Percentiles rank a stretch among this genome's conserved stretches.
Conservation (phyloP, 208 protist species). For the Trypanosoma scelopori region DNA sequence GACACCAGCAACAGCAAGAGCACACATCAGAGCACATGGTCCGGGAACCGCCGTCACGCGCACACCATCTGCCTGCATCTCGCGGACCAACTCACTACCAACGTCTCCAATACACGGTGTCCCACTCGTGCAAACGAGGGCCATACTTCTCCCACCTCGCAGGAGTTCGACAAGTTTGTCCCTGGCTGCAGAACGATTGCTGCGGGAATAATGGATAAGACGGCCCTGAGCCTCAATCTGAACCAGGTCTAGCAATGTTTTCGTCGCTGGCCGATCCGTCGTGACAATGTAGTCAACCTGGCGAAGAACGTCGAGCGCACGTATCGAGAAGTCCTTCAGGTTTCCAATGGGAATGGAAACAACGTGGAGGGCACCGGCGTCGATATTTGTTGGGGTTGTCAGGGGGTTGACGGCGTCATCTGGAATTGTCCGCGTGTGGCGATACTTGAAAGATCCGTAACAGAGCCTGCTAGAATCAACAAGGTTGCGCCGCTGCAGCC, state of each 20-base stretch:
- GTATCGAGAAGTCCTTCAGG: conserved; percentile 89
- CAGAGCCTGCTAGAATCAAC: neutral
- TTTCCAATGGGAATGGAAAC: conserved; percentile 92
- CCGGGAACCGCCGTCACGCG: conserved; percentile 88
- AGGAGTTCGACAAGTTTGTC: conserved; percentile 86
- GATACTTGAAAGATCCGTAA: conserved; percentile 56
- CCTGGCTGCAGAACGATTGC: conserved; percentile 54
- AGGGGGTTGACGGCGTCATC: conserved; percentile 85
- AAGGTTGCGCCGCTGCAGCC: conserved; percentile 17
- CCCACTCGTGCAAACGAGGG: conserved; percentile 83
- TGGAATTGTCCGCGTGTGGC: conserved; percentile 39
- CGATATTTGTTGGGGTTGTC: conserved; percentile 70
- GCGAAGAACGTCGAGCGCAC: conserved; percentile 78
- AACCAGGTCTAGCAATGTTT: conserved; percentile 84
- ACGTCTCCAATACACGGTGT: conserved; percentile 89
- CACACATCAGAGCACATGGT: conserved; percentile 69
- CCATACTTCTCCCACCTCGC: conserved; percentile 87
- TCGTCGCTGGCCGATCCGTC: conserved; percentile 76
- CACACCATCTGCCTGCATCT: conserved; percentile 71
- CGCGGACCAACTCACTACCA: conserved; percentile 74
- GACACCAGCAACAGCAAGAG: conserved; percentile 74
- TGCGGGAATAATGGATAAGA: conserved; percentile 85
- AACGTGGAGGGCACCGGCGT: conserved; percentile 76
- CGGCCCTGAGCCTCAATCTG: conserved; percentile 73
- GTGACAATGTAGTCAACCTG: conserved; percentile 91